Conservation (phyloP, 2,329 filamentous ascomycete genomes). For the Geoglossum cookeanum region DNA sequence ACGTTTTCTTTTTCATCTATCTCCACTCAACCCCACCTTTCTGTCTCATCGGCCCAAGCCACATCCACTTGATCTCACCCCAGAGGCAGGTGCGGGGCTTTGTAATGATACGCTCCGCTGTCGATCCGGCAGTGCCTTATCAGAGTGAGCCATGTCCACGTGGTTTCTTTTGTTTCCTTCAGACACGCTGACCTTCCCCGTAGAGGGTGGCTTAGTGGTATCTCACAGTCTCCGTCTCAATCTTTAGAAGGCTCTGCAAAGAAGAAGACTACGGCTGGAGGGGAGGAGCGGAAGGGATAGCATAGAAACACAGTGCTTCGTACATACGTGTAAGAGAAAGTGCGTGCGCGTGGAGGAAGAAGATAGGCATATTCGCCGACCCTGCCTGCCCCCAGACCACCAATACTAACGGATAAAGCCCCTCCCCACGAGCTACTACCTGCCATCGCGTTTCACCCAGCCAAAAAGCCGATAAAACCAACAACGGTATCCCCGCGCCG, state of each 20-base stretch:
- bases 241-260: not conserved
- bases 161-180: not conserved
- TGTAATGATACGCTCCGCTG: not conserved
- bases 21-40: not conserved
- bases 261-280: not conserved
- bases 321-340: no score
- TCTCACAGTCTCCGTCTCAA: no score
- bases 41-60: not conserved
- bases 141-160: not conserved
- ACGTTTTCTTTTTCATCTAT: not conserved
- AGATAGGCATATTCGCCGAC: not conserved
- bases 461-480: no score
- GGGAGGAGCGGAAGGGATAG: not conserved
- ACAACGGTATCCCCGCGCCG: no score
- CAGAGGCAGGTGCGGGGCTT: not conserved
- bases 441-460: no score
- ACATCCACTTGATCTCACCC: not conserved
- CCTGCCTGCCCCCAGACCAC: no score
- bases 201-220: no score
- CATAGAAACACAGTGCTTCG: no score
- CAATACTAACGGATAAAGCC: no score
- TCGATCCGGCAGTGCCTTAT: not conserved
- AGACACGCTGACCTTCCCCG: no score
- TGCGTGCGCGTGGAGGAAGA: not conserved
- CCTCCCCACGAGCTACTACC: no score